Evolutionary conservation across 2,329 filamentous ascomycete species (phyloP), one percentile per base, ranked within the genome.

Genomic region (Nannizzia gypsea): DNA sequence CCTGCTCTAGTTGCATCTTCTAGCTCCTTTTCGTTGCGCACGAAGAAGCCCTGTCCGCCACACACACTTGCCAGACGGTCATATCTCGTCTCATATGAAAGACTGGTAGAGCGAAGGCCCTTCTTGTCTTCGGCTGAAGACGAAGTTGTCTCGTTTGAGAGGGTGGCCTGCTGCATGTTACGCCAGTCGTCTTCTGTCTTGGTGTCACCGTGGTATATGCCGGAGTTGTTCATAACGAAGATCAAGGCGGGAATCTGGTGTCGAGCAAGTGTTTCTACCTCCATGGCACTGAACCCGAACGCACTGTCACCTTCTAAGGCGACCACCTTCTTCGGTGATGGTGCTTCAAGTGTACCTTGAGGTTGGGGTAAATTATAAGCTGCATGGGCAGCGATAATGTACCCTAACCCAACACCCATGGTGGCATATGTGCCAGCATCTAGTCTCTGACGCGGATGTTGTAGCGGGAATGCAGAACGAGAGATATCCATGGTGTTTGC

Each of bases 401-500:
- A 83, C 0, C 79, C 80, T 26, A 83, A 67, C 0, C 81, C 80
- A 0, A 83, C 77, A 1, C 81, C 81, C 81, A 83, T 83, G 1
- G 81, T 83, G 3, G 80, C 81, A 62, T 81, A 78, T 0, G 80
- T 83, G 0, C 81, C 81, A 2, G 81, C 81, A 67, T 83, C 81
- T 22, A 84, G 76, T 22, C 79, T 76, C 15, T 81, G 74, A 17
- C 81, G 77, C 2, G 81, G 81, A 63, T 81, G 74, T 31, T 80
- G 72, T 17, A 83, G 72, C 0, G 78, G 74, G 66, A 83, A 83
- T 48, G 77, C 73, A 11, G 77, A 78, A 20, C 81, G 77, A 1
- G 79, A 81, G 58, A 83, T 82, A 64, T 83, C 81, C 81, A 83
- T 84, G 5, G 81, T 82, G 65, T 83, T 83, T 6, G 81, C 80